phyloP scores from a whole-genome alignment of 192 early-diverging fungal genomes.

The Entomortierella lignicola region DNA sequence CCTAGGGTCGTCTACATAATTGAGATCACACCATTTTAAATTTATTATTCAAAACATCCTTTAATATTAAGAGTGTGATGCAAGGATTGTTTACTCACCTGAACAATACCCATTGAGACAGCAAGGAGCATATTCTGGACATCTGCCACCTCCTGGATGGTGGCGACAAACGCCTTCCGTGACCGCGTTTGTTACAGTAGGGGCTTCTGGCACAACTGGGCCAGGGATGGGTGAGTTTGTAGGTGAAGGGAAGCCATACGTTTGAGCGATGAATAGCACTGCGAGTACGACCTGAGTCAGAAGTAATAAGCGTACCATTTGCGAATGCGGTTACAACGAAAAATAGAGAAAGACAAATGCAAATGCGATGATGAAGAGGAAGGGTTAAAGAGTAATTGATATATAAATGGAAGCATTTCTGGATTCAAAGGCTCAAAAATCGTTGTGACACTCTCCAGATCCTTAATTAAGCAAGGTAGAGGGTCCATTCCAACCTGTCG shows the following conservation, averaged over 20 bases:
- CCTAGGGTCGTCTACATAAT: slow-evolving; percentile 27
- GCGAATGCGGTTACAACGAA: background rate
- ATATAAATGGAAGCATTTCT: too few species aligned
- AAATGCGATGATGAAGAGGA: background rate
- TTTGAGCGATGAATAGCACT: background rate
- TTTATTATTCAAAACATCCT: too few species aligned
- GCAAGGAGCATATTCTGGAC: slow-evolving; percentile 38
- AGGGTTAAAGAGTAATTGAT: too few species aligned
- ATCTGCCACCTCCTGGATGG: slow-evolving; percentile 38
- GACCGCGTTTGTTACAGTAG: background rate
- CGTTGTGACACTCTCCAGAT: background rate
- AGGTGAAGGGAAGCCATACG: background rate
- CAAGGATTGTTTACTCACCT: slow-evolving; percentile 21
- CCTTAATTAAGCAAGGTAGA: background rate
- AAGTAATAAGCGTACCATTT: background rate
- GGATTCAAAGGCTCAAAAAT: too few species aligned
- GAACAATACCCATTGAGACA: slow-evolving; percentile 42
- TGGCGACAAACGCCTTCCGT: slow-evolving; percentile 11
- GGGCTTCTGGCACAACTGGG: background rate
- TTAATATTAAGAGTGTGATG: too few species aligned
- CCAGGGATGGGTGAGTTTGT: background rate
- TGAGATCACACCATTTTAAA: too few species aligned
- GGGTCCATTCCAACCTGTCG: slow-evolving; percentile 5
- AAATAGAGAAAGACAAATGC: background rate
- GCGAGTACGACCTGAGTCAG: background rate